Conservation (phyloP, 1,284 basidiomycete species). For the Rhodotorula sp. region DNA sequence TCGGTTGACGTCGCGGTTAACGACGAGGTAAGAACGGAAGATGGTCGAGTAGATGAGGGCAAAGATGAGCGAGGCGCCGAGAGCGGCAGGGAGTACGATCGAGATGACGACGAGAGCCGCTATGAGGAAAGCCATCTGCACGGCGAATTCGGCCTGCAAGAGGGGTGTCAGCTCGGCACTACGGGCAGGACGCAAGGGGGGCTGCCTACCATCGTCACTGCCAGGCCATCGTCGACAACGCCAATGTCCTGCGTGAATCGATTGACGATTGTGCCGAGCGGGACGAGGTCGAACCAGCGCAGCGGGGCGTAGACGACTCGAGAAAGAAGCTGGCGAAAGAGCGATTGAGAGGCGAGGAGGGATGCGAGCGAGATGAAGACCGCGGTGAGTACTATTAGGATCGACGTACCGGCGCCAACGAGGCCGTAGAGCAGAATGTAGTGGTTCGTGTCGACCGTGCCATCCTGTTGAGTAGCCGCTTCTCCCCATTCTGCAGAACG, state of each 20-base stretch:
- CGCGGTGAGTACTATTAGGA: conserved; percentile 34
- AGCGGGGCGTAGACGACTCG: conserved; percentile 44
- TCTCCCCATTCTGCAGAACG: conserved; percentile 31
- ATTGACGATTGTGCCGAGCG: conserved; percentile 45
- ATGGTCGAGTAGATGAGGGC: conserved; percentile 38
- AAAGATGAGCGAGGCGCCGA: conserved; percentile 40
- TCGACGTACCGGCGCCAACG: conserved; percentile 21
- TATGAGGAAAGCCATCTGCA: conserved; percentile 39
- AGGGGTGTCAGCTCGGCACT: neutral
- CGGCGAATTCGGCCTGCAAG: conserved; percentile 24
- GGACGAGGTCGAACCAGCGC: conserved; percentile 46
- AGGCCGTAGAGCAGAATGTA: conserved; percentile 19
- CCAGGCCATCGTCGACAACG: conserved; percentile 45
- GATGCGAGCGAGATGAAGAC: conserved; percentile 38
- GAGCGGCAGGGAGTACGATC: conserved; percentile 44
- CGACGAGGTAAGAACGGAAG: conserved; percentile 44
- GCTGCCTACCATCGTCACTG: conserved; percentile 41
- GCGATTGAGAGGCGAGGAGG: conserved; percentile 32
- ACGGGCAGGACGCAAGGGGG: neutral
- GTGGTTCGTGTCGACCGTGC: conserved; percentile 13
- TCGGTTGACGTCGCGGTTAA: conserved; percentile 45
- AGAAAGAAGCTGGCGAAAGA: conserved; percentile 43
- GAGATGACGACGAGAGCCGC: conserved; percentile 43
- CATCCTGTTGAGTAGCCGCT: neutral
- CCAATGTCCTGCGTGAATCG: conserved; percentile 47